Base-by-base conservation (phyloP, 2,329 filamentous ascomycete genomes). In the Periconia macrospinosa region DNA sequence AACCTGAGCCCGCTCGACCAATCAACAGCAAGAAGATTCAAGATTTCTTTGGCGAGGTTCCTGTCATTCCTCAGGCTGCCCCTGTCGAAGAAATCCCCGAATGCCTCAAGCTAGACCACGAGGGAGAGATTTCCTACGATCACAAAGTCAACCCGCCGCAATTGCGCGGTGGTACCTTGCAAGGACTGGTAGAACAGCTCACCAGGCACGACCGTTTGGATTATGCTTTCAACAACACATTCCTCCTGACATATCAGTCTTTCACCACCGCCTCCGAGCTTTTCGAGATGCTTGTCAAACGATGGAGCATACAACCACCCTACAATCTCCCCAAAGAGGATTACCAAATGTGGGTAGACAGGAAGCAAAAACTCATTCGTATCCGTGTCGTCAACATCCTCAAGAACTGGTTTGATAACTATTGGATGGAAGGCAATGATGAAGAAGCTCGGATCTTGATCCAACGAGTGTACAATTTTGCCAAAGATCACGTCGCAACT, bases 371-470 rank as follows among this genome's bases (percentile, higher is more conserved):
- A 70, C 89, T 91, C 6, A 97, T 97, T 56, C 86, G 94, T 35
- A 96, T 99, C 78, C 87, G 94, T 41, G 92, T 99, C 2, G 92
- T 99, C 60, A 99, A 97, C 68, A 97, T 97, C 59, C 79, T 99
- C 45, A 97, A 97, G 81, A 95, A 86, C 75, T 99, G 94, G 94
- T 94, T 99, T 63, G 94, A 97, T 70, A 92, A 89, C 65, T 97
- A 94, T 74, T 99, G 94, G 94, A 97, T 97, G 92, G 94, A 99
- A 71, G 90, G 92, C 46, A 87, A 88, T 58, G 92, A 87, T 68
- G 90, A 93, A 48, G 87, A 90, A 45, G 95, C 88, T 44, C 91
- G 86, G 72, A 86, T 91, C 61, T 81, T 99, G 41, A 91, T 99
- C 59, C 87, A 91, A 55, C 87, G 92, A 60, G 91, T 97, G 10